Conservation (phyloP, 768 basidiomycete species). For the Saitozyma podzolica region DNA sequence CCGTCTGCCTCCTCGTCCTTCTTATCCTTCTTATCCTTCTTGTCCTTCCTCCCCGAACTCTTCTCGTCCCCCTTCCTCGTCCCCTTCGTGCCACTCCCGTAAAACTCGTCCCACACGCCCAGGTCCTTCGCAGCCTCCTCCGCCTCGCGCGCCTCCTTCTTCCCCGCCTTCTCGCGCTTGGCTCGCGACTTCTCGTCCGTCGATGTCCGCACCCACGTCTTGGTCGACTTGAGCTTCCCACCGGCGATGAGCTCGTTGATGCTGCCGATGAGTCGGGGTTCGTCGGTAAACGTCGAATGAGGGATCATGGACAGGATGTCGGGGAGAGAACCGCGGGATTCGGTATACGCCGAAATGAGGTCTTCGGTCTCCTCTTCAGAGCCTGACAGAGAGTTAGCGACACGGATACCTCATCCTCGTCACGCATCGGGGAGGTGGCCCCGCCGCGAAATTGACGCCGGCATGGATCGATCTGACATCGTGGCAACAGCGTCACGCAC, state of each 20-base stretch:
- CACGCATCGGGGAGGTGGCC: no score
- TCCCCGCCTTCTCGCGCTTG: conserved; percentile 69
- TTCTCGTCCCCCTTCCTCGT: conserved; percentile 63
- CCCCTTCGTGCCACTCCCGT: conserved; percentile 75
- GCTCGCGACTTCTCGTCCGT: conserved; percentile 79
- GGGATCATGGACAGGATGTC: conserved; percentile 83
- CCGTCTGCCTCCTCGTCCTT: conserved; percentile 27
- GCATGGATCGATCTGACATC: no score
- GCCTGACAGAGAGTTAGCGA: conserved; percentile 57
- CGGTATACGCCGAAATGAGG: conserved; percentile 69
- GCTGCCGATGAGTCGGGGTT: conserved; percentile 72
- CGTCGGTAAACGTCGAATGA: conserved; percentile 80
- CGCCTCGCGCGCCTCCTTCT: conserved; percentile 80
- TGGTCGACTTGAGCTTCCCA: conserved; percentile 58
- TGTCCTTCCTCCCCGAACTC: conserved; percentile 61
- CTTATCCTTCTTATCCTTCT: conserved; percentile 35
- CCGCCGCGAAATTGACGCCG: no score
- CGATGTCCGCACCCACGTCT: conserved; percentile 68
- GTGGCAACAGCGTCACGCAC: conserved; percentile 53
- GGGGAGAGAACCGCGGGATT: conserved; percentile 71
- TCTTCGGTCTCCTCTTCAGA: conserved; percentile 83
- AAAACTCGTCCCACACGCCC: conserved; percentile 78
- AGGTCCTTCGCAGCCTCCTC: conserved; percentile 77
- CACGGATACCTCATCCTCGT: no score
- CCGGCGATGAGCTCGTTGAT: conserved; percentile 69